Conservation (phyloP, 371 early-diverging fungal species). For the Mucor mucedo region DNA sequence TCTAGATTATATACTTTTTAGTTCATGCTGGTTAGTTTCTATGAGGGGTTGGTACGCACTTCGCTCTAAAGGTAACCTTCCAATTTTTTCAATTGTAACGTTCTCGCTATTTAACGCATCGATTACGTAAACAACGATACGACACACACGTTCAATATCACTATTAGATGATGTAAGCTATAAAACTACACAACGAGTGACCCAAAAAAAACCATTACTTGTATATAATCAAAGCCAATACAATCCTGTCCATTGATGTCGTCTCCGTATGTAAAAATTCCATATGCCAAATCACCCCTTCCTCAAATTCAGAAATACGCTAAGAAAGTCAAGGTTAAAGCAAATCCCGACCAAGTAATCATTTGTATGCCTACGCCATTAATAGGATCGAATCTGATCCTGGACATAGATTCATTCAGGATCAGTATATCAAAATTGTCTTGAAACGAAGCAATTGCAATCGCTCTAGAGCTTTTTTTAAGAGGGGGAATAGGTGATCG, state of each 20-base stretch:
- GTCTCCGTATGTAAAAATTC: conserved; percentile 45
- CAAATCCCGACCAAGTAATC: background rate
- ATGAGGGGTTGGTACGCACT: conserved; percentile 20
- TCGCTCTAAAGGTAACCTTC: conserved; percentile 41
- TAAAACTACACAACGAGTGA: background rate
- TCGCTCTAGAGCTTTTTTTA: conserved; percentile 37
- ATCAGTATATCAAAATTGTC: conserved; percentile 49
- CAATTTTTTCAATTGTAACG: conserved; percentile 36
- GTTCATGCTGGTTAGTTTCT: too few relatives aligned
- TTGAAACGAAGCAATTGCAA: conserved; percentile 46
- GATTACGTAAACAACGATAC: conserved; percentile 38
- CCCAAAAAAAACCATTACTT: conserved; percentile 27
- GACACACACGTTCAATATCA: conserved; percentile 44
- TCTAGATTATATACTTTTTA: conserved; percentile 17
- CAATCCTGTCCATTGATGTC: conserved; percentile 32
- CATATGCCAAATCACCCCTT: conserved; percentile 57
- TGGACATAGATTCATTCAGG: conserved; percentile 30
- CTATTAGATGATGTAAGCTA: conserved; percentile 11
- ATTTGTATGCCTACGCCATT: conserved; percentile 27
- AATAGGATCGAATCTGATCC: conserved; percentile 41
- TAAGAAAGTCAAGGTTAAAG: conserved; percentile 7
- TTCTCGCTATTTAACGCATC: conserved; percentile 36
- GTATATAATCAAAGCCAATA: conserved; percentile 39
- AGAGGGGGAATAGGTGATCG: too few relatives aligned
- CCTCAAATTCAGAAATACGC: conserved; percentile 40